phyloP scores from a whole-genome alignment of 176 grass and related monocot species.

The Oryza meyeriana region DNA sequence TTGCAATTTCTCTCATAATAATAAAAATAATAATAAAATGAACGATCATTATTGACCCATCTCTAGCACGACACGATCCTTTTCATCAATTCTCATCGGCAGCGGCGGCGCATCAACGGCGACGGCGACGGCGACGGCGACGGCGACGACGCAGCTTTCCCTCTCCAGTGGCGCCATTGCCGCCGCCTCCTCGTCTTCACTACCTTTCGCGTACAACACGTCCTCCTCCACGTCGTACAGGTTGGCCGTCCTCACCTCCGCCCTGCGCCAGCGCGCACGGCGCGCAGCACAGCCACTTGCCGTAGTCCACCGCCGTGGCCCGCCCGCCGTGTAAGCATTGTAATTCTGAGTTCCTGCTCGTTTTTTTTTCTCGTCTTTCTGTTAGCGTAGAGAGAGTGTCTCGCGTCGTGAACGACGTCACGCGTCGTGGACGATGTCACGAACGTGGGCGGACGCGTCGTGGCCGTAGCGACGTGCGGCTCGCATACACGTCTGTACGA shows the following conservation, averaged over 20 bases:
- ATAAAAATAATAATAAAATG: no score
- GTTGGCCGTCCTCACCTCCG: conserved; percentile 68
- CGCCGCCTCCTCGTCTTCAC: background rate
- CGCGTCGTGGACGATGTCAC: no score
- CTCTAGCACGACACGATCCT: background rate
- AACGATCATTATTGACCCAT: background rate
- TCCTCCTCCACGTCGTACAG: conserved; percentile 48
- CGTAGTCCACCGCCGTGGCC: conserved; percentile 28
- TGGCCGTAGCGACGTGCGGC: no score
- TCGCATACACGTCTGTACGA: no score
- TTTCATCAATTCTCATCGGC: background rate
- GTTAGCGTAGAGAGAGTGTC: no score
- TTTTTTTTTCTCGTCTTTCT: no score
- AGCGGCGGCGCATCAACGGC: conserved; percentile 5
- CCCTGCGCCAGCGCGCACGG: conserved; percentile 64
- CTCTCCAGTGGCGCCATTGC: conserved; percentile 41
- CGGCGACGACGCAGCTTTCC: conserved; percentile 24
- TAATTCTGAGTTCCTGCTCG: no score
- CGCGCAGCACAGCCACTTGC: conserved; percentile 47
- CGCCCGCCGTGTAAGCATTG: no score
- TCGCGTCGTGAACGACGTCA: no score
- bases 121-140: no score
- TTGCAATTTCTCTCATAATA: no score
- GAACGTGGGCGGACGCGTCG: no score
- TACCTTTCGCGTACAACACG: conserved; percentile 3